Conservation (phyloP, 495 filamentous ascomycete genomes). For the Penicillium diatomitis region DNA sequence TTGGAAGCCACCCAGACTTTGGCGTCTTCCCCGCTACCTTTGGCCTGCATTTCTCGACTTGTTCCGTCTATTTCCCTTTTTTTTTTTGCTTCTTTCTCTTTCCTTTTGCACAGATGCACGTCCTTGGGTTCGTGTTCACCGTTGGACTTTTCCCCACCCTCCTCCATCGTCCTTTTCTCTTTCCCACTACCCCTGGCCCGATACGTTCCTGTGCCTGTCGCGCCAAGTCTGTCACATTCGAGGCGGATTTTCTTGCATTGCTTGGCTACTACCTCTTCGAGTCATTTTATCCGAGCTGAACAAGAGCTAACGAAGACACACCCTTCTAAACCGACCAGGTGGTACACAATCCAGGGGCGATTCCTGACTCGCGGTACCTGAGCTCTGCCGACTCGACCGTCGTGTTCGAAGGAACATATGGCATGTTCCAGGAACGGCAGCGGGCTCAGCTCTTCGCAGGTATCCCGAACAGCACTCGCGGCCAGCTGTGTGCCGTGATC, state of each 20-base stretch:
- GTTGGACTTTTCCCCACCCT: no score
- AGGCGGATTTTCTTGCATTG: not conserved
- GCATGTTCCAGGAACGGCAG: slow-evolving; percentile 29
- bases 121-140: no score
- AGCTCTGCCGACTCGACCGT: slow-evolving; percentile 34
- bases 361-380: slow-evolving; percentile 38
- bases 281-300: slow-evolving; percentile 12
- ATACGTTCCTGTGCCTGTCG: no score
- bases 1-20: no score
- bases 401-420: slow-evolving; percentile 38
- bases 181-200: no score
- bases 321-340: slow-evolving; percentile 17
- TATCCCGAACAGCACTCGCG: slow-evolving; percentile 26
- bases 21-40: no score
- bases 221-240: not conserved
- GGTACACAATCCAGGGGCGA: slow-evolving; percentile 40
- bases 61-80: no score
- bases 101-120: no score
- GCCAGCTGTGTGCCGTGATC: slow-evolving; percentile 30
- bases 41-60: no score
- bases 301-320: slow-evolving; percentile 5
- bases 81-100: no score
- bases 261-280: not conserved
- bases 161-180: no score
- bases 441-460: slow-evolving; percentile 23